These are phyloP conservation scores for Fusarium zealandicum DNA, from an alignment of 2,329 filamentous ascomycete genomes.

Conservation along the genomic window DNA sequence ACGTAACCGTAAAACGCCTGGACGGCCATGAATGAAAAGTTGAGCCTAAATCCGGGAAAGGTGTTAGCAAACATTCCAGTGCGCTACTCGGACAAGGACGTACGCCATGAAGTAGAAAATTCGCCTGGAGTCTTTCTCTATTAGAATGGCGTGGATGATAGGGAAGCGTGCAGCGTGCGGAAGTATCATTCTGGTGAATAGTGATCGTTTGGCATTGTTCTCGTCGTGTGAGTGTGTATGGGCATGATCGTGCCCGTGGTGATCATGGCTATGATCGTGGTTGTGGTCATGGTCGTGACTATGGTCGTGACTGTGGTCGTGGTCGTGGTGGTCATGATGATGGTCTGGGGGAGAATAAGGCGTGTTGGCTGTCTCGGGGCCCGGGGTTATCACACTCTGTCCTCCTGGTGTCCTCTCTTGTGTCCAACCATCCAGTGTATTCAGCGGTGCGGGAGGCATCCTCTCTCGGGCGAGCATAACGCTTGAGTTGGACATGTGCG, in stretches of 20 bases:
- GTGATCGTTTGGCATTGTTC: constrained; percentile 63
- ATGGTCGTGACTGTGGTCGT: constrained; percentile 41
- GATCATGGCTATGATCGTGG: constrained; percentile 18
- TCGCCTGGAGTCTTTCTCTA: constrained; percentile 89
- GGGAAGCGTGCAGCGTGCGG: constrained; percentile 74
- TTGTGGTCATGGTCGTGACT: constrained; percentile 35
- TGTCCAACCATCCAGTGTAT: constrained; percentile 51
- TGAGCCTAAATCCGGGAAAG: constrained; percentile 66
- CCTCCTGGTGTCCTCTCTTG: constrained; percentile 51
- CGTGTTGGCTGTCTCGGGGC: constrained; percentile 39
- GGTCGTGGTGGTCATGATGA: constrained; percentile 39
- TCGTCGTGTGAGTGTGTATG: constrained; percentile 45
- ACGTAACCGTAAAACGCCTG: constrained; percentile 94
- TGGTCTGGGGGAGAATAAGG: constrained; percentile 44
- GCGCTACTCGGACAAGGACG: constrained; percentile 41
- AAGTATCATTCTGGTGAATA: constrained; percentile 77
- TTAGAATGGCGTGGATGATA: constrained; percentile 82
- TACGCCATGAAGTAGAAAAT: constrained; percentile 98
- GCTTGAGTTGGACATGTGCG: constrained; percentile 44
- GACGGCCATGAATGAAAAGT: constrained; percentile 92
- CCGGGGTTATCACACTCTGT: constrained; percentile 49
- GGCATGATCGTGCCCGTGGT: constrained; percentile 39
- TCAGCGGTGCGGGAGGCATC: constrained; percentile 44
- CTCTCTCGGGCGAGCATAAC: constrained; percentile 43
- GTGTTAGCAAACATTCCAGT: constrained; percentile 26